These are phyloP conservation scores for Agrocybe pediades DNA, from an alignment of 768 basidiomycete species.

Conservation along the genomic window DNA sequence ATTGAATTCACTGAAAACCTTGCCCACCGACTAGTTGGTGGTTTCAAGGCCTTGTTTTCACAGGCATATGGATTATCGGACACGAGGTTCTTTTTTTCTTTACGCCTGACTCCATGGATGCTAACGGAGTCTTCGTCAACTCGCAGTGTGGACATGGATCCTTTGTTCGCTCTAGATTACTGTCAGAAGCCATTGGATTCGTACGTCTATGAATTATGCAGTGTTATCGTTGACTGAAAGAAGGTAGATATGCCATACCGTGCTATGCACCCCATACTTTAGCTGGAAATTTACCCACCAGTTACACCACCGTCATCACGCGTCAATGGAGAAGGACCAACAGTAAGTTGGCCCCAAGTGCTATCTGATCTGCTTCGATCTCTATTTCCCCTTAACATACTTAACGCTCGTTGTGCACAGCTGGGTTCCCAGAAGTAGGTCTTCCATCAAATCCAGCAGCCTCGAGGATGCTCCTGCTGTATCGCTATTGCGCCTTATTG, in stretches of 20 bases:
- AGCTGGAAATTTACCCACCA: conserved; percentile 3
- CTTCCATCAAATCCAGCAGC: background rate
- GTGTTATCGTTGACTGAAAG: background rate
- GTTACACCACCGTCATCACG: conserved; percentile 1
- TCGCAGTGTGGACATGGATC: background rate
- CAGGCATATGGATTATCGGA: background rate
- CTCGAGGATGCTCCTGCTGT: background rate
- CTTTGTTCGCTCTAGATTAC: too few relatives aligned
- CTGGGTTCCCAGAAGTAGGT: conserved; percentile 1
- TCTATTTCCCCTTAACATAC: background rate
- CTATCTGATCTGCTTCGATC: background rate
- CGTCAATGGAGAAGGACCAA: conserved; percentile 3
- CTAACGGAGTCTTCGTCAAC: too few relatives aligned
- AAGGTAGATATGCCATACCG: conserved; percentile 1
- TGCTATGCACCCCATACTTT: background rate
- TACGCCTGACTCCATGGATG: too few relatives aligned
- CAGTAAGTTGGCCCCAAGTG: background rate
- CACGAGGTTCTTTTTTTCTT: too few relatives aligned
- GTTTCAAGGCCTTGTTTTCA: background rate
- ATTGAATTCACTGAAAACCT: too few relatives aligned
- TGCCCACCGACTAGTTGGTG: background rate
- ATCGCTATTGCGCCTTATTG: background rate
- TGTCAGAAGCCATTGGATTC: too few relatives aligned
- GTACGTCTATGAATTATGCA: too few relatives aligned
- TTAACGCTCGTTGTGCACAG: too few relatives aligned